Evolutionary conservation across 1,139 yeast species (phyloP), one percentile per base, ranked within the genome.

Genomic region (Taphrina populina): DNA sequence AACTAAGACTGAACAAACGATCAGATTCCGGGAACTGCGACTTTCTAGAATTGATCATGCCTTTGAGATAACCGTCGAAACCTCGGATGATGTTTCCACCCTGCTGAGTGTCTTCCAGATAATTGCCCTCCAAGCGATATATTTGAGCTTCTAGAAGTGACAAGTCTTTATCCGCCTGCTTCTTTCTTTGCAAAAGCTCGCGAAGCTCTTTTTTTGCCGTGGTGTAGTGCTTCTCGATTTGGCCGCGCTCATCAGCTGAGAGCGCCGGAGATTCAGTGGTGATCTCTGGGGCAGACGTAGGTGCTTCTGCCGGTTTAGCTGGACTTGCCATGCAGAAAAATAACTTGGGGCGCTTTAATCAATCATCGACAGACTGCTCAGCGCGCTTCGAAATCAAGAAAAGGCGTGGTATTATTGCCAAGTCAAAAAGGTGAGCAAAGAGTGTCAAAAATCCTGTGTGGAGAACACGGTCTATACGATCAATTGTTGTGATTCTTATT

Each of bases 21-120:
- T 90, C 97, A 39, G 84, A 86, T 61, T 88, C 95, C 0, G 81
- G 79, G 67, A 83, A 80, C 6, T 75, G 74, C 15, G 79, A 72
- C 62, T 81, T 76, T 60, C 60, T 51, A 55, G 45, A 62, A 34
- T 53, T 39, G 23, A 67, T 64, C 17, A 64, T 60, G 26, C 66
- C 64, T 66, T 85, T 86, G 54, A 83, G 75, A 67, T 86, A 85
- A 64, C 81, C 84, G 58, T 90, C 96, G 66, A 88, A 90, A 0
- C 97, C 97, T 62, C 84, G 84, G 30, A 88, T 85, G 30, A 92
- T 83, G 67, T 88, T 88, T 0, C 95, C 96, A 58, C 81, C 79
- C 27, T 60, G 59, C 7, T 76, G 71, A 44, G 82, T 75, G 58
- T 84, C 90, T 53, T 83, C 80, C 56, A 92, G 79, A 67, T 92